Evolutionary conservation across 1,139 yeast genomes (phyloP), one percentile per base, ranked within the genome.

Genomic region (Scheffersomyces illinoinensis): DNA sequence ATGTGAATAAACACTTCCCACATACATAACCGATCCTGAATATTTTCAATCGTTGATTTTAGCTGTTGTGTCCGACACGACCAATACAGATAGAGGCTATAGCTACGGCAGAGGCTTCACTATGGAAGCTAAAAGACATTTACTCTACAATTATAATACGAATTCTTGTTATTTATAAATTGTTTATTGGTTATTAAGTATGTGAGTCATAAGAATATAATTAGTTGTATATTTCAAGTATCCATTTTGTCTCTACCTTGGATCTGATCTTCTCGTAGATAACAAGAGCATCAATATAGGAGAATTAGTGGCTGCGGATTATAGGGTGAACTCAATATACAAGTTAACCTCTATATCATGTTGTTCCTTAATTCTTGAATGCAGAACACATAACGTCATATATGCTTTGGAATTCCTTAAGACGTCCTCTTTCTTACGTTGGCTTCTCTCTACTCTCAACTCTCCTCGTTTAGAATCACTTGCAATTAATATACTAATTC

Each of bases 1-100:
- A 4, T 14, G 43, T 33, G 43, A 33, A 33, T 12, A 33, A 33
- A 14, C 43, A 33, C 43, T 33, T 33, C 43, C 7, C 43, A 33
- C 43, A 33, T 33, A 33, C 43, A 10, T 33, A 33, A 33, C 43
- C 43, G 43, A 33, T 33, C 43, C 43, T 26, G 43, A 33, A 33
- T 33, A 33, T 12, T 33, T 33, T 33, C 43, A 12, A 56, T 52
- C 21, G 56, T 48, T 8, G 55, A 50, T 49, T 53, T 54, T 56
- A 1, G 56, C 54, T 39, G 50, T 19, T 26, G 54, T 46, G 54
- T 43, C 3, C 48, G 46, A 21, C 50, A 52, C 23, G n/a, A 20
- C 53, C 46, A 33, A 3, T 17, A 33, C 43, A 12, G 43, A 33
- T 33, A 33, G 43, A 10, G 43, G 43, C 43, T 33, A 12, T 33